Evolutionary conservation across 495 filamentous ascomycete genomes (phyloP), one percentile per base, ranked within the genome.

Genomic region (Echria macrotheca): DNA sequence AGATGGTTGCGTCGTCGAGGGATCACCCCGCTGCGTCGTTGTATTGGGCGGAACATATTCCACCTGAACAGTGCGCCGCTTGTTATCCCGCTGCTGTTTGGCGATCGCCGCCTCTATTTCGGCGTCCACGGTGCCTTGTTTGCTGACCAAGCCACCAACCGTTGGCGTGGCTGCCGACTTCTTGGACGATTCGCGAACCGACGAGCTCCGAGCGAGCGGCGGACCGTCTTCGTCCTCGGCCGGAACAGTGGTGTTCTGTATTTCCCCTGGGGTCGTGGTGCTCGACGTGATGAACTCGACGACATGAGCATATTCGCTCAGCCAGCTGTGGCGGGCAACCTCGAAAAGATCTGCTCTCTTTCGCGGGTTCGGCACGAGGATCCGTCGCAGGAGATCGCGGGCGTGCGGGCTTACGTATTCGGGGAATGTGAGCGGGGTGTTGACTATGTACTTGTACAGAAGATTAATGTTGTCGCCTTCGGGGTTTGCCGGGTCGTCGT

Each of bases 401-500:
- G 93, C 91, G 67, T 99, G 94, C 5, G 94, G 93, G 10, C 93
- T 95, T 35, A 99, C 93, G 66, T 98, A 97, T 83, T 98, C 93
- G 31, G 93, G 93, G 65, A 98, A 98, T 4, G 93, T 97, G 32
- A 99, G 80, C 39, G 91, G 89, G 4, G 93, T 97, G 32, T 90
- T 95, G 47, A 96, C 90, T 55, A 99, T 99, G 70, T 99, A 99
- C 70, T 96, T 97, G 75, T 99, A 99, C 43, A 99, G 76, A 4
- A 97, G 75, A 66, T 97, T 99, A 73, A 99, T 99, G 61, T 99
- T 99, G 56, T 99, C 93, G 36, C 93, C 93, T 69, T 99, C 93
- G 4, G 93, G 93, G 60, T 99, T 99, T 31, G 91, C 94, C 52
- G 93, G 93, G 59, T 99, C 93, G 59, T 99, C 93, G 60, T 99